These are phyloP conservation scores for Zygotorulaspora mrakii DNA, from an alignment of 1,139 yeast species.

Conservation along the genomic window DNA sequence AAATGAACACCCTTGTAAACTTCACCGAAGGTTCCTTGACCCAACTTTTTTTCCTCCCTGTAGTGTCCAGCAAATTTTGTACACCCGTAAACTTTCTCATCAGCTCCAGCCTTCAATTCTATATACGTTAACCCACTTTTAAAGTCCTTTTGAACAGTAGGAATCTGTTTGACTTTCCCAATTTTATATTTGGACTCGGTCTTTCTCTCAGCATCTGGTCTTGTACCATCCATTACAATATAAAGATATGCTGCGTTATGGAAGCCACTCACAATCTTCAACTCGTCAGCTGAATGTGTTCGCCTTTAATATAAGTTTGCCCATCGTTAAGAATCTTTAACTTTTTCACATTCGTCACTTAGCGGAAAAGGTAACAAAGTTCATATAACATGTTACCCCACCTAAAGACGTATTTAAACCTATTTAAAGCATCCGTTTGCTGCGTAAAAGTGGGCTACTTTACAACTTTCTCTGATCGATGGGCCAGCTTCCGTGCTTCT, in stretches of 20 bases:
- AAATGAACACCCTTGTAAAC: constrained; percentile 68
- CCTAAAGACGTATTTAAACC: neutral
- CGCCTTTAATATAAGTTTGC: neutral
- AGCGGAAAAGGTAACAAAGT: neutral
- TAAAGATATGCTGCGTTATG: neutral
- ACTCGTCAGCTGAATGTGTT: neutral
- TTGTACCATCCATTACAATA: constrained; percentile 6
- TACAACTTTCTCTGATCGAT: too few species aligned
- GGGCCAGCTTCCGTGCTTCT: too few species aligned
- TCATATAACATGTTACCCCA: neutral
- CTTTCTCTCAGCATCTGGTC: constrained; percentile 9
- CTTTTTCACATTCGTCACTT: neutral
- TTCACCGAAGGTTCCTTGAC: constrained; percentile 92
- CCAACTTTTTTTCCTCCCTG: constrained; percentile 60
- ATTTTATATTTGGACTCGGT: constrained; percentile 33
- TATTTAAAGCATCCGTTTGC: neutral
- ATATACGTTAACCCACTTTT: constrained; percentile 30
- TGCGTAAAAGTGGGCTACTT: too few species aligned
- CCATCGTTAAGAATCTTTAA: neutral
- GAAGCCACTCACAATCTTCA: neutral
- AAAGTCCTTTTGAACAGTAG: constrained; percentile 31
- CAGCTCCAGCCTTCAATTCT: constrained; percentile 25
- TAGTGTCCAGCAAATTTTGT: constrained; percentile 42
- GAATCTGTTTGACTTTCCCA: constrained; percentile 36
- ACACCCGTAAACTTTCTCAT: constrained; percentile 34